Evolutionary conservation across 1,284 basidiomycete species (phyloP), one percentile per base, ranked within the genome.

Genomic region (Apiotrichum brassicae): DNA sequence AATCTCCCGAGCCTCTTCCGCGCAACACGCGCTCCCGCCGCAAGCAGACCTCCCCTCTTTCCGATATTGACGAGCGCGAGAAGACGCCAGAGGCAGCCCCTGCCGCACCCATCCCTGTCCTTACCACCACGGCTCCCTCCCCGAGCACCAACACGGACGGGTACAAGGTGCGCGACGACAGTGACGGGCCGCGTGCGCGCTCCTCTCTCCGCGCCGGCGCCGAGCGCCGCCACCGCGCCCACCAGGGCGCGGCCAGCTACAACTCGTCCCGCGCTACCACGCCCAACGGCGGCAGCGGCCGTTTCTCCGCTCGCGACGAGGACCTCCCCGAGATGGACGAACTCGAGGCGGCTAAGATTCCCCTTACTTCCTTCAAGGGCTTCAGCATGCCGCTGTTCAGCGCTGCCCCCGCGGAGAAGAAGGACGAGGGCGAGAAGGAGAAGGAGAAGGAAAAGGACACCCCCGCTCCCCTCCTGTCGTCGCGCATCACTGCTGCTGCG

Each of bases 281-380:
- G 18, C 65, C 69, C 12, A 43, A 44, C 11, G 54, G 50, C 9
- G 36, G 35, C 18, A n/a, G 30, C 30, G 70, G 70, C 22, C 57
- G 70, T 24, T 71, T 63, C 53, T 73, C 71, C 0, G 71, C 71
- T 6, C 61, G 59, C 22, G 71, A 73, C 24, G 71, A 73, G 52
- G 71, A 73, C 55, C 52, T 73, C 40, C 69, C 69, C 3, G 57
- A 62, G 33, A 65, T 68, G 67, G 67, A 66, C 20, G 68, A 70
- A 46, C 57, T 72, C 46, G 68, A 70, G 48, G 48, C 60, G 28
- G 54, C 53, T n/a, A 70, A 66, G 53, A 65, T 66, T 33, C 56
- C 66, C 4, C 48, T 65, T 11, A 60, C 63, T 16, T 65, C 61
- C n/a, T 66, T 72, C 53, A 62, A 63, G 18, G 62, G 62, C 37